Conservation (phyloP, 1,284 basidiomycete species). For the Pseudomicrostroma phylloplanum region DNA sequence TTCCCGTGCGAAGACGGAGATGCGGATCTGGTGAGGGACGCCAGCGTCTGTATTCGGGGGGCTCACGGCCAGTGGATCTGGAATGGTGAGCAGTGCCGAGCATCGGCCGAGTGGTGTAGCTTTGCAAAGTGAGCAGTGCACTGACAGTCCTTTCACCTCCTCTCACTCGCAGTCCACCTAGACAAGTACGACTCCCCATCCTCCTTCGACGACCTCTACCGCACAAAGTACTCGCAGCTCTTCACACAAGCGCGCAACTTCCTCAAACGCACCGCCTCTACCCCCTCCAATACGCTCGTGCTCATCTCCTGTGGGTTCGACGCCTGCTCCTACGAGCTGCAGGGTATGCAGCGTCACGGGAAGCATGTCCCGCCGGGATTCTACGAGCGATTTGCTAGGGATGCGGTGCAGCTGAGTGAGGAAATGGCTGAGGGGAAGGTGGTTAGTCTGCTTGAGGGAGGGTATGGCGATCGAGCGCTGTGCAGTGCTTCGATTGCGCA, state of each 20-base stretch:
- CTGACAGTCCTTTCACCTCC: background rate
- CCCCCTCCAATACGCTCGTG: conserved; percentile 67
- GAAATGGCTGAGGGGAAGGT: conserved; percentile 65
- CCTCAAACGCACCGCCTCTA: conserved; percentile 62
- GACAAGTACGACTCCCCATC: conserved; percentile 66
- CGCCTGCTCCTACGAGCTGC: conserved; percentile 82
- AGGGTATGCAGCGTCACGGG: conserved; percentile 84
- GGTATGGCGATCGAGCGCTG: conserved; percentile 77
- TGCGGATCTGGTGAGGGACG: conserved; percentile 69
- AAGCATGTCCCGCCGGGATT: conserved; percentile 83
- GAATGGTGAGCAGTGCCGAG: conserved; percentile 33
- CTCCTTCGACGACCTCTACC: conserved; percentile 72
- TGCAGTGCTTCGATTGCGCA: conserved; percentile 58
- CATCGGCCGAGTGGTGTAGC: background rate
- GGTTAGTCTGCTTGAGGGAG: conserved; percentile 85
- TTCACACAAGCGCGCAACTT: conserved; percentile 70
- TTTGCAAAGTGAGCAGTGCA: conserved; percentile 15
- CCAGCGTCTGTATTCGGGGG: conserved; percentile 68
- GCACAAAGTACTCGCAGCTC: conserved; percentile 66
- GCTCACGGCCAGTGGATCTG: conserved; percentile 78
- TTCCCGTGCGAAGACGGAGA: conserved; percentile 92
- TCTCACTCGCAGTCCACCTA: conserved; percentile 68
- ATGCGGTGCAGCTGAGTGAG: conserved; percentile 63
- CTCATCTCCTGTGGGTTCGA: conserved; percentile 69
- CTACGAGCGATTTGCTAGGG: conserved; percentile 74